Evolutionary conservation across 805 yeast genomes (phyloP), one percentile per base, ranked within the genome.

Genomic region (Cyberlindnera bimundalis): DNA sequence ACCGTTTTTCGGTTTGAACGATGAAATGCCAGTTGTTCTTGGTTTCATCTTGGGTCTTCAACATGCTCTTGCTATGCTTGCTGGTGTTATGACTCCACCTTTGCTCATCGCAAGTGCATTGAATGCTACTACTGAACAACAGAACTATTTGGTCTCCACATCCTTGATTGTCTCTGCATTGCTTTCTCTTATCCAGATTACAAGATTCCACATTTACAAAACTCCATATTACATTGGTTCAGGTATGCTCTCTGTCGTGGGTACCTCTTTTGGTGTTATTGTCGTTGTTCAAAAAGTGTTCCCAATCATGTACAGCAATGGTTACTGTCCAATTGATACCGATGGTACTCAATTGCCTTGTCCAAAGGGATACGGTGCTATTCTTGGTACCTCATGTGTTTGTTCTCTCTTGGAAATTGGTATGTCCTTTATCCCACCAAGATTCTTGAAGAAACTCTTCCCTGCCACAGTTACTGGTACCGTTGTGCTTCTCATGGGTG

Each of bases 381-480:
- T 89, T 28, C 64, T 89, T 43, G 96, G 83, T 26, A 84, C 96
- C 7, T 81, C 89, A 4, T 72, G 78, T 38, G 73, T 79, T 15
- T 85, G 96, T 62, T 82, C 87, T 3, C 67, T 89, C 21, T 55
- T 88, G 14, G 95, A 86, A 68, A 70, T 89, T 27, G 55, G 73
- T 12, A 60, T 86, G 40, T 82, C 95, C 1, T 89, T 89, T 59
- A 62, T 82, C 47, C 96, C 97, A 9, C 80, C 96, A 3, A 73
- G 71, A 32, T 49, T 73, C 21, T 71, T 89, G 50, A 89, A 84
- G 61, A 79, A 69, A 46, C 58, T 86, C 26, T 89, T 89, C 68
- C 96, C 97, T 16, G 84, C 93, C 27, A 67, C 87, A 33, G 96
- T 89, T 46, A 88, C 96, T 15, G 96, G 97, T 43, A 93, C 96